These are phyloP conservation scores for Piedraia hortae DNA, from an alignment of 2,329 filamentous ascomycete genomes.

Conservation along the genomic window DNA sequence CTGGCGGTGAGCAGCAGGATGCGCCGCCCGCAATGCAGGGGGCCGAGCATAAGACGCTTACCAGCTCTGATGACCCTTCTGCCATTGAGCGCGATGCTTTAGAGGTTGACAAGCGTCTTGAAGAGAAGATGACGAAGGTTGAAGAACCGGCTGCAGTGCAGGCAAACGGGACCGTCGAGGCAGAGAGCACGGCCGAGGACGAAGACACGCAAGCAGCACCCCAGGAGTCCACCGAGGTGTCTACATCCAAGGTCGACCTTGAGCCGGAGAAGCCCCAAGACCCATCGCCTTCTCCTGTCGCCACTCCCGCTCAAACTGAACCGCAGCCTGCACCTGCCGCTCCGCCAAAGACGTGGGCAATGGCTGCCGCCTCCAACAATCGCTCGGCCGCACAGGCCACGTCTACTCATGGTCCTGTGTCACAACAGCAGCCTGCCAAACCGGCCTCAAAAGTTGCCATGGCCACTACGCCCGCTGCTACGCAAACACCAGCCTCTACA, in stretches of 20 bases:
- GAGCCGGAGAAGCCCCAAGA: constrained; percentile 34
- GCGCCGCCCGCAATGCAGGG: constrained; percentile 14
- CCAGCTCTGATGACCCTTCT: constrained; percentile 12
- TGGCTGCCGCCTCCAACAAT: constrained; percentile 28
- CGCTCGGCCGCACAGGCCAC: constrained; percentile 18
- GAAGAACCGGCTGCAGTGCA: constrained; percentile 1
- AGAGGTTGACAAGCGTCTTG: constrained; percentile 45
- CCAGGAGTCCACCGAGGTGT: constrained; percentile 13
- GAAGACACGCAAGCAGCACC: constrained; percentile 6
- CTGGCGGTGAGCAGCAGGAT: constrained; percentile 17
- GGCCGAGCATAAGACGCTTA: constrained; percentile 8
- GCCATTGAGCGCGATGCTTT: constrained; percentile 18
- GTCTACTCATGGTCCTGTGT: constrained; percentile 10
- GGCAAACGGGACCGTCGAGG: constrained; percentile 8
- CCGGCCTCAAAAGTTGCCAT: constrained; percentile 4
- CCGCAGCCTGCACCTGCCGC: constrained; percentile 24
- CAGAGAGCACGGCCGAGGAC: constrained; percentile 14
- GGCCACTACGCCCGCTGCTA: constrained; percentile 2
- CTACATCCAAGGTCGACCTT: no score
- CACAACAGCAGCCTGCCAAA: constrained; percentile 7
- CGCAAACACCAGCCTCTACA: constrained; percentile 8
- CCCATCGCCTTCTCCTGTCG: constrained; percentile 23
- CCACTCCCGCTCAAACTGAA: constrained; percentile 12
- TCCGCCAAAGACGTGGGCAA: constrained; percentile 42
- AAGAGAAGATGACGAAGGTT: constrained; percentile 25